Base-by-base conservation (phyloP, 164 flowering plant species). In the Euptelea pleiosperma region DNA sequence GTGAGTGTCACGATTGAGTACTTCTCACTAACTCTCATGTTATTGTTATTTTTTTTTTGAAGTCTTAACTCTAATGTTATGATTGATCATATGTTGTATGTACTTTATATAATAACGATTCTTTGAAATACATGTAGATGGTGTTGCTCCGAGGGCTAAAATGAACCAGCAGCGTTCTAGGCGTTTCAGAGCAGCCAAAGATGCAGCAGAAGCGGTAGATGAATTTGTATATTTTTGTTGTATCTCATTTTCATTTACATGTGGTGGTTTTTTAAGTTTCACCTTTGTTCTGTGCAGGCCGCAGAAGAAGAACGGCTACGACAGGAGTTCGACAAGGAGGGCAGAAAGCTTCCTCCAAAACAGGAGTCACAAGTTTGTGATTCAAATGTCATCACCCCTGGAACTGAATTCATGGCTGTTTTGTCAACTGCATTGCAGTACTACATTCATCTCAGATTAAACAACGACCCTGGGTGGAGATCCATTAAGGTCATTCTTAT, bases 111-210 rank as follows among this genome's bases (percentile, higher is more conserved):
- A 8, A 57, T 51, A 14, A 50, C 57, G 30, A 19, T 21, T 49
- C 8, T 48, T 25, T 64, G 58, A 47, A 31, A 51, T 22, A 53
- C 53, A 35, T 69, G 55, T 58, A 92, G 98, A 92, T 82, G 98
- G 98, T 64, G 96, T 87, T 72, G 98, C 98, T 30, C 98, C 98
- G 22, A 82, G 98, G 67, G 98, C 98, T 16, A 92, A 92, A 72
- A 92, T 92, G 98, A 92, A 92, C 61, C 98, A 92, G 64, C 98
- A 92, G 62, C 76, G 98, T 1, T 92, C 98, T 55, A 79, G 97
- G 70, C 96, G 97, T 57, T 92, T 92, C 64, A 81, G 98, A 77
- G 84, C 97, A 31, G 98, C 98, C 42, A 92, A 89, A 76, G 96
- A 89, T 79, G 97, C 98, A 62, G 85, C 94, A 6, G 98, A 92